Base-by-base conservation (phyloP, 73 alveolate species). In the Stentor coeruleus region DNA sequence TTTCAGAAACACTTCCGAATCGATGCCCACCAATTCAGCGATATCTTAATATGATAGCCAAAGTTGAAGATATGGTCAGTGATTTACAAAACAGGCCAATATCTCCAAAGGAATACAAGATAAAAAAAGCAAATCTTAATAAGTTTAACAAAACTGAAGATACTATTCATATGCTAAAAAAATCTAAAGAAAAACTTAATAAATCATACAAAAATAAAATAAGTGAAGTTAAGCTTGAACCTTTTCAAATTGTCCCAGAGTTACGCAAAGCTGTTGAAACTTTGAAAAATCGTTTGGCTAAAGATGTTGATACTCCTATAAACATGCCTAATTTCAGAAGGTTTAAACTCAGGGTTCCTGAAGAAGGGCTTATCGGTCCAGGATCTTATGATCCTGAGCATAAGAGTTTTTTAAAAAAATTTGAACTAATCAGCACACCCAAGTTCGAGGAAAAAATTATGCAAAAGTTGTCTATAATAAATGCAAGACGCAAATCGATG, bases 41-140 rank as follows among this genome's bases (percentile, higher is more conserved):
- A 20, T 49, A 20, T 20, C 66, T 49, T 49, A 20, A 49, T 11
- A 49, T 49, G 66, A 49, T 49, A 11, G 66, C 28, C 6, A 49
- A 49, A 49, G 66, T 49, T 6, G 66, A 49, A 49, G 66, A 49
- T 49, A 49, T 49, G 66, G 66, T 49, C n/a, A n/a, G n/a, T n/a
- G n/a, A n/a, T n/a, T n/a, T n/a, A n/a, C n/a, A n/a, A n/a, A n/a
- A n/a, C n/a, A n/a, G n/a, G n/a, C n/a, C n/a, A n/a, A n/a, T n/a
- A n/a, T n/a, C n/a, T n/a, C n/a, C n/a, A n/a, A n/a, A n/a, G n/a
- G n/a, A n/a, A n/a, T n/a, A n/a, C n/a, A n/a, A n/a, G n/a, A n/a
- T n/a, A n/a, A n/a, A n/a, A n/a, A n/a, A n/a, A n/a, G n/a, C n/a
- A n/a, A n/a, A n/a, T n/a, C n/a, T n/a, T n/a, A n/a, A n/a, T n/a